Evolutionary conservation across 2,329 filamentous ascomycete genomes (phyloP), one percentile per base, ranked within the genome.

Genomic region (Nannizziopsis arthrosporioides): DNA sequence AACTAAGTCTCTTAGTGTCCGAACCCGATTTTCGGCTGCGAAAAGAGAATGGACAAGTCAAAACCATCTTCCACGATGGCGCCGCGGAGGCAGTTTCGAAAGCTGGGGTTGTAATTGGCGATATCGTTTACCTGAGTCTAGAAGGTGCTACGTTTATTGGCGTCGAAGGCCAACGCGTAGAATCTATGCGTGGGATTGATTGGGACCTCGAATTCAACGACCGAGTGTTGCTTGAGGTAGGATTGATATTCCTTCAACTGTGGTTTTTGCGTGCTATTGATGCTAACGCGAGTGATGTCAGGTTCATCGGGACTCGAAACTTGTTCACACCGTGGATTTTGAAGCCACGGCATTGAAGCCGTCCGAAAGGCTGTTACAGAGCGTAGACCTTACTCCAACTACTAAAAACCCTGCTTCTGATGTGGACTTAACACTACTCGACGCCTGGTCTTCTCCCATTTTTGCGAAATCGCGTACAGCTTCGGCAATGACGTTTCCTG

Each of bases 1-100:
- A 80, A 35, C 76, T 88, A 55, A 82, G 86, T 19, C 81, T 95
- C 44, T 76, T 93, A 15, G 76, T 96, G 31, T 85, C 85, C 40
- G 89, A 95, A 58, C 80, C 81, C 40, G 87, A 95, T 63, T 84
- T 89, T 59, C 82, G 85, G 42, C 73, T 90, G 44, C 84, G 90
- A 48, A 78, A 80, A 53, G 73, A 75, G 36, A 82, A 78, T 55
- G 90, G 90, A 10, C 87, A 94, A 65, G 79, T 94, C 17, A 82
- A 88, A 49, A 77, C 88, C 42, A 77, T 82, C 37, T 87, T 95
- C 56, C 72, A 74, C 27, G 85, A 82, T 7, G 68, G 78, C 4
- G 79, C 80, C 54, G 90, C 86, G 12, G 79, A 79, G 57, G 77
- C 76, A 14, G 73, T 93, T 35, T 78, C 81, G 6, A 74, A 76